Percentiles rank a stretch among this genome's conserved stretches.
These are phyloP conservation scores for Leccinum olivaceopallidum DNA, from an alignment of 768 basidiomycete species.

Conservation along the genomic window DNA sequence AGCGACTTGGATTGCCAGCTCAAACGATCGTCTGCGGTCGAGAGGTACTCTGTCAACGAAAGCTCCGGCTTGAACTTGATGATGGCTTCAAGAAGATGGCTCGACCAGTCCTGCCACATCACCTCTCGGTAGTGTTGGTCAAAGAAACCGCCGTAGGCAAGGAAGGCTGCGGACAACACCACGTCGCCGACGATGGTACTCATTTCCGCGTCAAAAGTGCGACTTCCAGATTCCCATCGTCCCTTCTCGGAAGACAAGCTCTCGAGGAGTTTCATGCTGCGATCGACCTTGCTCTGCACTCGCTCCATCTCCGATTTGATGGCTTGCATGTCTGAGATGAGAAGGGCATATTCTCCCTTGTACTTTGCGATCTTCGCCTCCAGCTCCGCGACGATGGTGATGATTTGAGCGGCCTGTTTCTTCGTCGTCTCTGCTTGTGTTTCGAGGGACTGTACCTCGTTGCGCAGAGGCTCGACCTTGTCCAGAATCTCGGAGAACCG, in stretches of 20 bases:
- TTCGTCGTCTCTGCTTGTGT: conserved; percentile 93
- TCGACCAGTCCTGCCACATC: conserved; percentile 96
- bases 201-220: conserved; percentile 97
- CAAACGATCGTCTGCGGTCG: conserved; percentile 94
- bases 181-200: conserved; percentile 98
- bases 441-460: conserved; percentile 93
- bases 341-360: conserved; percentile 95
- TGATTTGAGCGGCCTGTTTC: conserved; percentile 87
- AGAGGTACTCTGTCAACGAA: conserved; percentile 92
- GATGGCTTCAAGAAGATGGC: conserved; percentile 84
- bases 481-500: conserved; percentile 97
- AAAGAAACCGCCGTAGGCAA: conserved; percentile 98
- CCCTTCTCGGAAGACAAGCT: conserved; percentile 93
- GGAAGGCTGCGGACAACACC: conserved; percentile 90
- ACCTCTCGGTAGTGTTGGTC: conserved; percentile 97
- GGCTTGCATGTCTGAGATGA: conserved; percentile 95
- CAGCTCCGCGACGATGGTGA: conserved; percentile 89
- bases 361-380: conserved; percentile 91
- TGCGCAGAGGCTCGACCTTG: conserved; percentile 92
- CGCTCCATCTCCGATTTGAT: conserved; percentile 98
- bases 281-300: conserved; percentile 95
- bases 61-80: conserved; percentile 93
- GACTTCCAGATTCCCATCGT: conserved; percentile 94
- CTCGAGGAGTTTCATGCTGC: conserved; percentile 92
- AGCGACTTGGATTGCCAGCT: conserved; percentile 95